Percentiles rank a stretch among this genome's conserved stretches.
Conservation (phyloP, 2,329 filamentous ascomycete genomes). For the Aspergillus caelatus region DNA sequence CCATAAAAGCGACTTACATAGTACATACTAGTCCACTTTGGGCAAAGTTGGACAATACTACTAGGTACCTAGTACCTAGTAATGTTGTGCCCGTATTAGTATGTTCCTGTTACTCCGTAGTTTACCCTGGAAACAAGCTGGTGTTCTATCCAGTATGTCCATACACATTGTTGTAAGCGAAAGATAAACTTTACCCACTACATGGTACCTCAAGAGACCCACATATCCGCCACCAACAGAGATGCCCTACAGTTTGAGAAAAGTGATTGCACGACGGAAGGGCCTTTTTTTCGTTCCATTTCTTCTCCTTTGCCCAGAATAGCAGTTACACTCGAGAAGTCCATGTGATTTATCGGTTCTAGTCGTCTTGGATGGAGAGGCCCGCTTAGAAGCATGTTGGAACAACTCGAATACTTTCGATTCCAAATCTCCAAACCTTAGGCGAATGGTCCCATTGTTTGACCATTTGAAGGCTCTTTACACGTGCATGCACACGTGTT, state of each 20-base stretch:
- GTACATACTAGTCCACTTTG: background rate
- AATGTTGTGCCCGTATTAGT: too few species aligned
- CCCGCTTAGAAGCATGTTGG: background rate
- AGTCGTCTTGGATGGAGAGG: background rate
- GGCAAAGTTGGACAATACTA: background rate
- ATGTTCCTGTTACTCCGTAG: too few species aligned
- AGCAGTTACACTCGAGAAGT: background rate
- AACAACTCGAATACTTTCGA: background rate
- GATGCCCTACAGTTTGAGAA: background rate
- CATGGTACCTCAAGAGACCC: background rate
- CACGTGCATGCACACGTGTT: background rate
- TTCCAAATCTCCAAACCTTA: background rate
- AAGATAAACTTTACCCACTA: too few species aligned
- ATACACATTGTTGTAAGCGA: too few species aligned
- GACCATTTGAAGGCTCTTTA: background rate
- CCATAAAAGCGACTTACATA: background rate
- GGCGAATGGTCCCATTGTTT: background rate
- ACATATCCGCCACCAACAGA: background rate
- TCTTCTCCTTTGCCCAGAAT: background rate
- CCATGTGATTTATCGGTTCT: background rate
- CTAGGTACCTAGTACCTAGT: too few species aligned
- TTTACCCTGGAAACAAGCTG: background rate
- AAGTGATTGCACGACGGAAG: too few species aligned
- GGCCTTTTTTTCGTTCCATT: too few species aligned
- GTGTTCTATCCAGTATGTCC: background rate